Base-by-base conservation (phyloP, 441 rosid genomes). In the Bocquillonia castaneifolia region DNA sequence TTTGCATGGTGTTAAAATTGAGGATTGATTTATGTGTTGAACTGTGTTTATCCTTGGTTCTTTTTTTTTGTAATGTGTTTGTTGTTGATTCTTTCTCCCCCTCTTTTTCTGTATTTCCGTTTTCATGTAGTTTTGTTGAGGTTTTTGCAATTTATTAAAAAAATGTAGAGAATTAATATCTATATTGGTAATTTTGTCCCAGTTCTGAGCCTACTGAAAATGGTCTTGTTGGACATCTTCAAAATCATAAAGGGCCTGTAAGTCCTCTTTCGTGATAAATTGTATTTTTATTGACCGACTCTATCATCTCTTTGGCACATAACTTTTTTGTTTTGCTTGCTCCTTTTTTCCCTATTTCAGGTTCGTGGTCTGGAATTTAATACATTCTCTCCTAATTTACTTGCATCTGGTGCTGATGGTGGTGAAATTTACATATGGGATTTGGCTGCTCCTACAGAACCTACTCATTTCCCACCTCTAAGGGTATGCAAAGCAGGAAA, bases 331-430 rank as follows among this genome's bases (percentile, higher is more conserved):
- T 56, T 20, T 52, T 69, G 59, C 40, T 45, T 71, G 64, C 53
- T 62, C 40, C 6, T 71, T 42, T 28, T 57, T 34, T 59, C 66
- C 59, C 59, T 58, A 23, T 74, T 72, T 69, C 83, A 95, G 99
- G 99, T 95, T 70, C 96, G 97, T 67, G 99, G 99, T 77, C 98
- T 95, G 63, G 96, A 86, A 78, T 95, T 95, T 76, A 95, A 95
- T 70, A 57, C 76, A 31, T 75, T 86, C 69, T 70, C 91, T 34
- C 89, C 99, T 34, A 84, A 90, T 72, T 81, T 88, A 70, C 90
- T 95, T 75, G 99, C 98, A 63, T 92, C 99, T 69, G 99, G 98
- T 44, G 98, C 97, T 53, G 98, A 92, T 74, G 98, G 89, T 80
- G 96, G 97, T 72, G 98, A 95, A 86, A 86, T 91, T 65, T 89